phyloP scores from a whole-genome alignment of 352 stramenopile species.

The Aphanomyces euteiches region DNA sequence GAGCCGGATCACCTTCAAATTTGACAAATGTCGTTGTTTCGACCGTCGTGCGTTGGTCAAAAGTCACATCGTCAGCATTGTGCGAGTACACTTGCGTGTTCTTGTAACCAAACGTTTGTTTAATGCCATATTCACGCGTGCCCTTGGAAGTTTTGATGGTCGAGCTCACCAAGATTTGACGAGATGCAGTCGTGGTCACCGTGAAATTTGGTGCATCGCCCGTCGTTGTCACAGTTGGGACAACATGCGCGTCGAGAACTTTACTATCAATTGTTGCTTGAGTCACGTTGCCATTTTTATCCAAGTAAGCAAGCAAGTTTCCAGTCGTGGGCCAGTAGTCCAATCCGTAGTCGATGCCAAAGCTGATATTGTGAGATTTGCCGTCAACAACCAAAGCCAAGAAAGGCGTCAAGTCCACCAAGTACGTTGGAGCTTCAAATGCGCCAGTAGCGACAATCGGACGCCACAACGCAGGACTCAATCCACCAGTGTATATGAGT shows the following conservation, averaged over 20 bases:
- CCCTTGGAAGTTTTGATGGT: conserved; percentile 58
- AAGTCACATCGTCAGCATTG: conserved; percentile 44
- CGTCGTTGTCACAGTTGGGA: conserved; percentile 30
- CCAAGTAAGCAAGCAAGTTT: conserved; percentile 57
- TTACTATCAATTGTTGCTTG: conserved; percentile 41
- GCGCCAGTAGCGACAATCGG: conserved; percentile 64
- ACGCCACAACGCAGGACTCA: conserved; percentile 77
- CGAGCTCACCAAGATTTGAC: conserved; percentile 44
- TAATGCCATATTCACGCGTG: conserved; percentile 49
- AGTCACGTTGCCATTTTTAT: conserved; percentile 42
- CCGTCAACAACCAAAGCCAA: conserved; percentile 53
- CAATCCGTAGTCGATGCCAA: conserved; percentile 58
- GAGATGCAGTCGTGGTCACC: conserved; percentile 44
- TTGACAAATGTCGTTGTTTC: conserved; percentile 36
- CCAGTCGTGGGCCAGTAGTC: conserved; percentile 67
- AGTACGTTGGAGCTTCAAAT: conserved; percentile 70
- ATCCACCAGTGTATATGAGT: conserved; percentile 67
- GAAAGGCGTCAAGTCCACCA: conserved; percentile 52
- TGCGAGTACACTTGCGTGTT: conserved; percentile 52
- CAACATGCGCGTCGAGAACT: conserved; percentile 35
- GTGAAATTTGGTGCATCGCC: conserved; percentile 39
- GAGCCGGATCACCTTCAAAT: neutral
- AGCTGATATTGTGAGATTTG: conserved; percentile 50
- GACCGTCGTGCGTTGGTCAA: conserved; percentile 43
- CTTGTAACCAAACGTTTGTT: conserved; percentile 45